Conservation (phyloP, 1,284 basidiomycete species). For the Pseudozyma sp. region DNA sequence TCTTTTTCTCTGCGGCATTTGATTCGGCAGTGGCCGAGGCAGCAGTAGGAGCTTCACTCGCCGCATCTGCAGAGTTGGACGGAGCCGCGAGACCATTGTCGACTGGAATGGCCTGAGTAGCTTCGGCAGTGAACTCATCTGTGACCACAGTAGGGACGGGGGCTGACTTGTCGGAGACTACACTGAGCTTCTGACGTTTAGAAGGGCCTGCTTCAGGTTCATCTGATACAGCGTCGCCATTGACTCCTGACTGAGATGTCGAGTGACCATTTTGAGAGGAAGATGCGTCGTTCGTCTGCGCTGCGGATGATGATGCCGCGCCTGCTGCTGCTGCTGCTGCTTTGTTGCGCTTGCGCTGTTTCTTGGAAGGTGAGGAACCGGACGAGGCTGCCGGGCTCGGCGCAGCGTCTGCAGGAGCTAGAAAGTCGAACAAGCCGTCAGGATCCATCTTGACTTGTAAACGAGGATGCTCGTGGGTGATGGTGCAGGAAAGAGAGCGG, state of each 20-base stretch:
- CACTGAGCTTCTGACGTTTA: conserved; percentile 40
- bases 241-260: neutral
- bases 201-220: conserved; percentile 33
- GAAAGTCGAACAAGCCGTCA: conserved; percentile 54
- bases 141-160: conserved; percentile 55
- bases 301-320: neutral
- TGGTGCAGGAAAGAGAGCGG: neutral
- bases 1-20: conserved; percentile 42
- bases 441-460: conserved; percentile 33
- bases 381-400: conserved; percentile 29
- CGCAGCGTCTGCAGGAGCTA: conserved; percentile 38
- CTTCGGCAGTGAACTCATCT: conserved; percentile 58
- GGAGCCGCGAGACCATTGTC: conserved; percentile 29
- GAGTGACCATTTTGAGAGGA: neutral
- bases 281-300: conserved; percentile 3
- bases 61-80: conserved; percentile 12
- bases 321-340: conserved; percentile 17
- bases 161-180: conserved; percentile 15
- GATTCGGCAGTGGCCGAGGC: conserved; percentile 13
- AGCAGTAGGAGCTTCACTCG: neutral
- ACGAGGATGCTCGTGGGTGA: conserved; percentile 7
- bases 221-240: conserved; percentile 20
- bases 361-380: conserved; percentile 39
- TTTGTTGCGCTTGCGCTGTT: conserved; percentile 45
- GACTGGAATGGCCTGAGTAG: conserved; percentile 36